Percentiles rank a stretch among this genome's conserved stretches.
These are phyloP conservation scores for Coleophoma crateriformis DNA, from an alignment of 2,329 filamentous ascomycete species.

Conservation along the genomic window DNA sequence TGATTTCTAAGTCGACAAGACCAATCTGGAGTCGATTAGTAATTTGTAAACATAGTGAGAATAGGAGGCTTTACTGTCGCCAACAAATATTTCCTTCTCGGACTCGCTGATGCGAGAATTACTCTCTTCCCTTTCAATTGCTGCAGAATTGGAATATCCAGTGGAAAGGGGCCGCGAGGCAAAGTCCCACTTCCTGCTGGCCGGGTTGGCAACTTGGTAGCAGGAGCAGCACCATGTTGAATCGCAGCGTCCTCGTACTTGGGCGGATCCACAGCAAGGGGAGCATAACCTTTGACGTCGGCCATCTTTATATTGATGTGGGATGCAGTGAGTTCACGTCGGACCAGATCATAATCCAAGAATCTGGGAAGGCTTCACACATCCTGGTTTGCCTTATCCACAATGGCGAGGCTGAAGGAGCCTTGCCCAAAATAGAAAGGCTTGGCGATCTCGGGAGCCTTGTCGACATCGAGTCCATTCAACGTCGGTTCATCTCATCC, in stretches of 20 bases:
- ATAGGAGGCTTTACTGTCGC: conserved; percentile 42
- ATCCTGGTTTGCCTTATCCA: no score
- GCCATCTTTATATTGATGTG: background rate
- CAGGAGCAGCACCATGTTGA: conserved; percentile 12
- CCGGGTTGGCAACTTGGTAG: conserved; percentile 9
- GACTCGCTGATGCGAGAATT: conserved; percentile 86
- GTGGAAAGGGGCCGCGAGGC: conserved; percentile 49
- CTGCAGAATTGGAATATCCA: conserved; percentile 75
- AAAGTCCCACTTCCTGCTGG: conserved; percentile 9
- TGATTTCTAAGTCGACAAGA: conserved; percentile 74
- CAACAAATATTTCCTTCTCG: conserved; percentile 76
- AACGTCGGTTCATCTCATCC: no score
- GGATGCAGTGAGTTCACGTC: no score
- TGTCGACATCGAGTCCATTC: background rate
- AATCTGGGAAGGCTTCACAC: no score
- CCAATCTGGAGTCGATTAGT: conserved; percentile 53
- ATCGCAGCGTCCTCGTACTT: conserved; percentile 18
- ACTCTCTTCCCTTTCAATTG: conserved; percentile 73
- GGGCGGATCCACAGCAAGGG: conserved; percentile 11
- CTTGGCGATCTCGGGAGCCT: background rate
- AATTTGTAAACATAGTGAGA: background rate
- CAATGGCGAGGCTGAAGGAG: background rate
- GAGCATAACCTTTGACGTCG: background rate
- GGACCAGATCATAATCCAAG: no score
- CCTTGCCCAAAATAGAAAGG: background rate